These are phyloP conservation scores for Allium cepa DNA, from an alignment of 106 monocot species.

Conservation along the genomic window DNA sequence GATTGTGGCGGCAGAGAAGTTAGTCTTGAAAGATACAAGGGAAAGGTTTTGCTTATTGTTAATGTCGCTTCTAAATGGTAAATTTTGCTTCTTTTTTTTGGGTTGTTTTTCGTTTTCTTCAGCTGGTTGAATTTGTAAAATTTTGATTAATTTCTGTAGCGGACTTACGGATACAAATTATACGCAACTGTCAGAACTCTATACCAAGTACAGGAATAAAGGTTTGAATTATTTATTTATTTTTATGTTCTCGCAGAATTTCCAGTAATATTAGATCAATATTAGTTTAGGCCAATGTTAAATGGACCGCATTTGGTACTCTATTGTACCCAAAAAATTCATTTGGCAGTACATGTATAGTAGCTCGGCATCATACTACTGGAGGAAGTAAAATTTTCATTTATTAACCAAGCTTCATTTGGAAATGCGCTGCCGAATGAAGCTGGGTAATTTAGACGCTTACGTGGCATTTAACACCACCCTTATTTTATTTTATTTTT, in stretches of 20 bases:
- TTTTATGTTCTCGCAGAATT: neutral
- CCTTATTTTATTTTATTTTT: too few species aligned
- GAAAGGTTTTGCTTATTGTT: constrained; percentile 62
- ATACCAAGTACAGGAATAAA: constrained; percentile 66
- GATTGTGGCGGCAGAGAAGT: constrained; percentile 59
- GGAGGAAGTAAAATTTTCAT: too few species aligned
- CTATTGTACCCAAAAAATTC: too few species aligned
- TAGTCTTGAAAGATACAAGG: constrained; percentile 45
- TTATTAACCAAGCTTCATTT: too few species aligned
- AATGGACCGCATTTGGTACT: too few species aligned
- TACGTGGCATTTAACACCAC: too few species aligned
- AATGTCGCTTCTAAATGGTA: constrained; percentile 86
- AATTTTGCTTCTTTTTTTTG: neutral
- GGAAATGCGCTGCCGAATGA: too few species aligned
- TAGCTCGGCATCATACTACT: too few species aligned
- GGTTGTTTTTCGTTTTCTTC: neutral
- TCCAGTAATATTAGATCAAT: neutral
- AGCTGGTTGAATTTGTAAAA: neutral
- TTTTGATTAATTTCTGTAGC: constrained; percentile 23
- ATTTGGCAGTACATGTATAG: too few species aligned
- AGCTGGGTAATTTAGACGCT: too few species aligned
- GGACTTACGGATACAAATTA: constrained; percentile 86
- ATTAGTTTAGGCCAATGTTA: too few species aligned
- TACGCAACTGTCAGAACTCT: constrained; percentile 75
- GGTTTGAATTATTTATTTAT: constrained; percentile 29